A percentile compares a stretch with the other conserved stretches of the same genome.
Conservation (phyloP, 2,329 filamentous ascomycete genomes). For the Aspergillus ibericus region DNA sequence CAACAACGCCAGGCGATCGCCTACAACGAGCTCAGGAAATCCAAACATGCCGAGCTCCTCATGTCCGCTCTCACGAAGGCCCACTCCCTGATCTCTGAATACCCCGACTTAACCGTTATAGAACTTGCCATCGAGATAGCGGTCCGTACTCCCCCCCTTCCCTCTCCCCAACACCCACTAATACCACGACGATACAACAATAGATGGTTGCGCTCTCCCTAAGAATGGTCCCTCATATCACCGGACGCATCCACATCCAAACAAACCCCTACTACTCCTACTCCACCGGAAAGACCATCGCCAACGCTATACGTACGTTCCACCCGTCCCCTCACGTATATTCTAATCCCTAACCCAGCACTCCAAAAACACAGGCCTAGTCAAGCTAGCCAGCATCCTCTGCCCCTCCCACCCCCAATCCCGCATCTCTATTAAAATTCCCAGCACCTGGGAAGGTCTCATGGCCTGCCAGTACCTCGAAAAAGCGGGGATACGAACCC, state of each 20-base stretch:
- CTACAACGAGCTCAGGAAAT: slow-evolving; percentile 48
- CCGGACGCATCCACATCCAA: slow-evolving; percentile 59
- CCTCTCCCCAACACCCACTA: background rate
- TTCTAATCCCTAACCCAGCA: background rate
- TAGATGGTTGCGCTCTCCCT: slow-evolving; percentile 59
- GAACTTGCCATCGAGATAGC: slow-evolving; percentile 59
- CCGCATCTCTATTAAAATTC: slow-evolving; percentile 64
- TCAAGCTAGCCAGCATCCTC: slow-evolving; percentile 49
- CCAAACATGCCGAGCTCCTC: slow-evolving; percentile 34
- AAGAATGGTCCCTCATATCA: slow-evolving; percentile 51
- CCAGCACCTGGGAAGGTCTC: slow-evolving; percentile 63
- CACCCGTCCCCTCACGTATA: background rate
- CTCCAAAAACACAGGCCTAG: slow-evolving; percentile 47
- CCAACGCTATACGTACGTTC: slow-evolving; percentile 52
- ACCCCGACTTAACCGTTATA: slow-evolving; percentile 38
- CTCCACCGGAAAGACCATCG: slow-evolving; percentile 50
- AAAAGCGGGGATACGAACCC: slow-evolving; percentile 54
- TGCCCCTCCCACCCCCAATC: slow-evolving; percentile 47
- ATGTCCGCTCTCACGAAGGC: slow-evolving; percentile 23
- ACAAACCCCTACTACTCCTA: slow-evolving; percentile 60
- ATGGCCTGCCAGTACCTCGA: slow-evolving; percentile 59
- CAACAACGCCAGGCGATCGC: slow-evolving; percentile 48
- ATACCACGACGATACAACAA: background rate
- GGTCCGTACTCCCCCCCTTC: slow-evolving; percentile 34
- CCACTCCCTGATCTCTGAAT: slow-evolving; percentile 40